Evolutionary conservation across 495 filamentous ascomycete species (phyloP).

Genomic region (Clavariopsis aquatica): DNA sequence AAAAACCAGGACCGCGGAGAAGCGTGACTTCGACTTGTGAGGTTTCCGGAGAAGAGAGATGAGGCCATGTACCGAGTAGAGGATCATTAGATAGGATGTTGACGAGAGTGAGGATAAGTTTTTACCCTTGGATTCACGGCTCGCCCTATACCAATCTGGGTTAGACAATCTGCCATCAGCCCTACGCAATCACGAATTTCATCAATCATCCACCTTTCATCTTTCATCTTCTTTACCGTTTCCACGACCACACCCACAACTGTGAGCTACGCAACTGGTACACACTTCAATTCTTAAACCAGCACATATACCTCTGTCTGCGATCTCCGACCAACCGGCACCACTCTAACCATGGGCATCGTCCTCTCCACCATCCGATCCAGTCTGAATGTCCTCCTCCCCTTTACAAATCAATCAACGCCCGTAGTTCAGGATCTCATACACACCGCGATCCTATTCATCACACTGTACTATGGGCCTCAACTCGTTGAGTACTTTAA

Average conservation of each 20-base stretch:
- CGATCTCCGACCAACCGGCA: background rate
- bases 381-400: slow-evolving; percentile 43
- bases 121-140: background rate
- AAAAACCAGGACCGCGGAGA: background rate
- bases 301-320: background rate
- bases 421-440: slow-evolving; percentile 46
- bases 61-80: background rate
- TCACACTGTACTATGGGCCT: slow-evolving; percentile 44
- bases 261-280: background rate
- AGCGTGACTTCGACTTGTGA: background rate
- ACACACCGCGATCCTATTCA: slow-evolving; percentile 43
- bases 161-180: background rate
- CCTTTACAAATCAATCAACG: slow-evolving; percentile 44
- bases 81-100: background rate
- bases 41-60: background rate
- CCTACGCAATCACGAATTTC: background rate
- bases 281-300: background rate
- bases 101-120: background rate
- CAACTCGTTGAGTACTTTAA: slow-evolving; percentile 31
- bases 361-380: slow-evolving; percentile 12
- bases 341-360: slow-evolving; percentile 12
- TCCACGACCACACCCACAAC: background rate
- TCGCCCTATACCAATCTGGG: background rate
- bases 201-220: background rate
- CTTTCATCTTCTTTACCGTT: too few species aligned